These are phyloP conservation scores for Blastobotrys elegans DNA, from an alignment of 1,139 yeast species.

Conservation along the genomic window DNA sequence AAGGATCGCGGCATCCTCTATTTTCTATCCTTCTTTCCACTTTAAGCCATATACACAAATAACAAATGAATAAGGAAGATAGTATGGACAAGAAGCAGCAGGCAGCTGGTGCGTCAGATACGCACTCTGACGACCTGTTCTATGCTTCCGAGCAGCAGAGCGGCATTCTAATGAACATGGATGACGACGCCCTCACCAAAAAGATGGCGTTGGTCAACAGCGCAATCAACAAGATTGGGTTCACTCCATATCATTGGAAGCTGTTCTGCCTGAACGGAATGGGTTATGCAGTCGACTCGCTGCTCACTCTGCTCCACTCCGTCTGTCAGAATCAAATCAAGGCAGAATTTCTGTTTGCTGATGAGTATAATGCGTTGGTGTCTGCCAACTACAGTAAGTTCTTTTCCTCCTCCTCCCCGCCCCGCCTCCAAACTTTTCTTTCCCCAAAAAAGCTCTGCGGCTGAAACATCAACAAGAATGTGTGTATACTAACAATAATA, in stretches of 20 bases:
- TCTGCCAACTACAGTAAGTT: constrained; percentile 40
- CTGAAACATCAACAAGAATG: no score
- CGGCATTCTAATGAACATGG: constrained; percentile 5
- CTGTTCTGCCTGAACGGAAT: constrained; percentile 42
- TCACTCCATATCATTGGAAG: constrained; percentile 28
- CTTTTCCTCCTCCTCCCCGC: no score
- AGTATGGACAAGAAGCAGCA: not conserved
- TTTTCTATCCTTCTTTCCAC: not conserved
- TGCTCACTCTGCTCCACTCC: constrained; percentile 45
- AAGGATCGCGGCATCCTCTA: not conserved
- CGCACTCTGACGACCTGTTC: constrained; percentile 1
- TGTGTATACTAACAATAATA: no score
- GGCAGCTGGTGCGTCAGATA: not conserved
- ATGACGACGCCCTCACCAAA: constrained; percentile 17
- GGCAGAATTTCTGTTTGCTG: constrained; percentile 21
- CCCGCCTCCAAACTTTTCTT: no score
- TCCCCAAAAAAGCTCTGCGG: no score
- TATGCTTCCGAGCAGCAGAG: not conserved
- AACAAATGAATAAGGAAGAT: not conserved
- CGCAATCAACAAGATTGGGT: constrained; percentile 32
- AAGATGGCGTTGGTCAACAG: constrained; percentile 26
- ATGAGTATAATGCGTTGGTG: constrained; percentile 31
- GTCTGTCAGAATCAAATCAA: constrained; percentile 36
- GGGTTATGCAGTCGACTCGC: constrained; percentile 63
- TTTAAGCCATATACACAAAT: not conserved